Percentiles rank a stretch among this genome's conserved stretches.
These are phyloP conservation scores for Phoma sp. DNA, from an alignment of 2,329 filamentous ascomycete genomes.

Conservation along the genomic window DNA sequence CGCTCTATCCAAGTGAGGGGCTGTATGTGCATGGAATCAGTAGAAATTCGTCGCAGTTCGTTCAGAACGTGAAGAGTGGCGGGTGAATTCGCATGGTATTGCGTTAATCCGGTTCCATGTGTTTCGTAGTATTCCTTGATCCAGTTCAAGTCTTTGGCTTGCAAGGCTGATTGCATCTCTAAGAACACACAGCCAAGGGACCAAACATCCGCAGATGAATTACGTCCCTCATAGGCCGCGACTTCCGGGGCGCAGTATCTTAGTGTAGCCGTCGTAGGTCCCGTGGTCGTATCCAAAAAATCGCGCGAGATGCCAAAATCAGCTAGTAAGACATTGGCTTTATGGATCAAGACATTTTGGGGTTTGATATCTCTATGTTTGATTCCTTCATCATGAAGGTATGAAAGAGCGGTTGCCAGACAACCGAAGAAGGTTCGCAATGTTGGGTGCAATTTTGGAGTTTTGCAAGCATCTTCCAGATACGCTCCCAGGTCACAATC, in stretches of 20 bases:
- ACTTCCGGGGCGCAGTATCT: slow-evolving; percentile 28
- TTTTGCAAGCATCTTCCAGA: neutral
- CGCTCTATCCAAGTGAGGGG: no score
- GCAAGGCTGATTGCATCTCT: no score
- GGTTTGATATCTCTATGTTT: slow-evolving; percentile 28
- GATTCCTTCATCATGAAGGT: slow-evolving; percentile 20
- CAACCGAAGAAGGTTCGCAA: slow-evolving; percentile 23
- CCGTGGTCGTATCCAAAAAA: slow-evolving; percentile 18
- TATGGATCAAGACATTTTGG: slow-evolving; percentile 21
- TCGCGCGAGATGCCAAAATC: slow-evolving; percentile 26
- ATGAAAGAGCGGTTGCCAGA: slow-evolving; percentile 19
- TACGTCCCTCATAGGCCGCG: slow-evolving; percentile 5
- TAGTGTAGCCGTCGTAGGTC: slow-evolving; percentile 4
- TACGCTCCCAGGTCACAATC: slow-evolving; percentile 21
- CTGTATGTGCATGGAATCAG: no score
- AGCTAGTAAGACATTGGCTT: slow-evolving; percentile 14
- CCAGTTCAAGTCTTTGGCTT: no score
- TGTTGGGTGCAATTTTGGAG: neutral
- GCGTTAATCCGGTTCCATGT: no score
- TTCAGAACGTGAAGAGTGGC: no score
- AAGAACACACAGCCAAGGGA: no score
- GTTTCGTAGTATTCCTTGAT: no score
- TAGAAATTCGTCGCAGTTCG: no score
- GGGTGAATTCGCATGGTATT: no score
- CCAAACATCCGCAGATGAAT: no score